Base-by-base conservation (phyloP, 2,329 filamentous ascomycete genomes). In the Aureobasidium sp. region DNA sequence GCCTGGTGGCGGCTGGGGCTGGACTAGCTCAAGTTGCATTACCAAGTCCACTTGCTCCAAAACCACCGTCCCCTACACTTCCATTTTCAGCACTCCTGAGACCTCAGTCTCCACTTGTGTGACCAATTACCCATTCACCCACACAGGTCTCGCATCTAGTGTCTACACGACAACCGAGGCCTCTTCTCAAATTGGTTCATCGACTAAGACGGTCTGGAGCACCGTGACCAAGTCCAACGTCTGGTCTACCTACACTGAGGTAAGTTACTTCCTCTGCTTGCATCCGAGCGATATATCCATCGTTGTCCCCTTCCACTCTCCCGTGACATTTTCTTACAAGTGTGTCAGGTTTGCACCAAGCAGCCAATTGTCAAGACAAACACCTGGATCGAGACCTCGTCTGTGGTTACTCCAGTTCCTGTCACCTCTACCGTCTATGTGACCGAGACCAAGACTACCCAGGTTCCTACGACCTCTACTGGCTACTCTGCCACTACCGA, bases 61-160 rank as follows among this genome's bases (percentile, higher is more conserved):
- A 7, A 27, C 36, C 10, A 42, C 37, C 4, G 47, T 52, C 7
- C 41, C 60, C 12, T 62, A 15, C n/a, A 61, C 57, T 4, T 51
- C 46, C 6, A 15, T 61, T 27, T 42, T 36, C 36, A 44, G 20
- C 36, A 61, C 23, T n/a, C 57, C 57, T 7, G 47, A 52, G 17
- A 52, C 47, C 6, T 51, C 26, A 9, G 27, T 61, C 26, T 61
- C 57, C 15, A 61, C 57, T 47, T 61, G 37, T 20, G 57, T 61
- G 37, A 61, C 57, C 46, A 51, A 36, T 27, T 61, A 42, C 8
- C 57, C 57, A 26, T 12, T 29, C n/a, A 61, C 57, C n/a, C 50
- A 36, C 20, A 50, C 52, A 6, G 34, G 13, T 27, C 2, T 37
- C 8, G 26, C 4, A 12, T 7, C 12, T 1, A 61, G 26, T 5